Evolutionary conservation across 495 filamentous ascomycete genomes (phyloP).

Genomic region (Symbiotaphrina buchneri): DNA sequence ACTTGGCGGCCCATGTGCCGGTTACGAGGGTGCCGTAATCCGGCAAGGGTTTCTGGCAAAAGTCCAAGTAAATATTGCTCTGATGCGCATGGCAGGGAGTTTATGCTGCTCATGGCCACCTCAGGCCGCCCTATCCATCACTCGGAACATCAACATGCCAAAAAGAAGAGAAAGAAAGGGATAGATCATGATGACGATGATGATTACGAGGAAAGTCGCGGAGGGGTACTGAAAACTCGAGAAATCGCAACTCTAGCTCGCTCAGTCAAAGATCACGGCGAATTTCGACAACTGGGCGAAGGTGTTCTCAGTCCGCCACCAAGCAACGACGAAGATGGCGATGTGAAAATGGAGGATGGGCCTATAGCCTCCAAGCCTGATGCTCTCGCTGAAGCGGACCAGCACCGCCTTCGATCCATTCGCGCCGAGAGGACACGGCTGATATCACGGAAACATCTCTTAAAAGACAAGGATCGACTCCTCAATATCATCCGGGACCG

Average conservation of each 20-base stretch:
- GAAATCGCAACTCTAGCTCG: constrained; percentile 33
- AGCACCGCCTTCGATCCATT: background rate
- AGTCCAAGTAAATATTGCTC: constrained; percentile 45
- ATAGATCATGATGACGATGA: constrained; percentile 5
- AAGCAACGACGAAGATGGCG: constrained; percentile 1
- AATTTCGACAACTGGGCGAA: constrained; percentile 35
- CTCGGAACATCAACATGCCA: background rate
- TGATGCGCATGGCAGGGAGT: constrained; percentile 37
- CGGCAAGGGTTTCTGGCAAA: constrained; percentile 24
- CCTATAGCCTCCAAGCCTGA: constrained; percentile 2
- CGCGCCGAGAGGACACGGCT: no score
- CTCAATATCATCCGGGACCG: constrained; percentile 1
- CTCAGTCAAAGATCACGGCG: constrained; percentile 20
- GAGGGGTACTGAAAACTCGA: constrained; percentile 29
- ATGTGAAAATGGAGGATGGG: background rate
- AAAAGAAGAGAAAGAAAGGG: constrained; percentile 4
- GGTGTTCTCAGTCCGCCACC: constrained; percentile 5
- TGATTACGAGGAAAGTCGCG: constrained; percentile 27
- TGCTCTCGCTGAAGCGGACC: background rate
- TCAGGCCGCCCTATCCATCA: constrained; percentile 1
- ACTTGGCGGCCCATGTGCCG: constrained; percentile 53
- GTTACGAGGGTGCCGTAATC: constrained; percentile 31
- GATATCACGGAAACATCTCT: no score
- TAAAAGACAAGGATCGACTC: constrained; percentile 1
- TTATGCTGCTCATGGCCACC: constrained; percentile 18